Evolutionary conservation across 1,284 basidiomycete species (phyloP).

Genomic region (Austroboletus rostrupii): DNA sequence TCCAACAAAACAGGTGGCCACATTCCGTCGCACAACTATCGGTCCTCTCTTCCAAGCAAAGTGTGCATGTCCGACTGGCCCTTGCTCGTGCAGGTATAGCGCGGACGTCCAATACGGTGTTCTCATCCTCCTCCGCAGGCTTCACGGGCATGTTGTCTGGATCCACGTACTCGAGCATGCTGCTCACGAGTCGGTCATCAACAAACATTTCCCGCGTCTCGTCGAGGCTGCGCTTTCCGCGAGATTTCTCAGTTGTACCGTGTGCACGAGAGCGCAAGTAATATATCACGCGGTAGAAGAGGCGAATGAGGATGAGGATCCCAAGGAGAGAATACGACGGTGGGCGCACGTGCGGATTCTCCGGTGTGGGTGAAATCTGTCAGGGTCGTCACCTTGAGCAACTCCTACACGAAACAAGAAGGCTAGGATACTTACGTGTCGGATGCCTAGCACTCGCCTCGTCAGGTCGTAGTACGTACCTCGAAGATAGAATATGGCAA

Average conservation of each 20-base stretch:
- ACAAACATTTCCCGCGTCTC: constrained; percentile 52
- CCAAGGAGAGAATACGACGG: constrained; percentile 86
- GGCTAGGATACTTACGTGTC: constrained; percentile 54
- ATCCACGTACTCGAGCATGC: constrained; percentile 50
- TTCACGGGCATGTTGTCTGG: constrained; percentile 49
- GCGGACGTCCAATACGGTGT: constrained; percentile 59
- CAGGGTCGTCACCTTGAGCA: constrained; percentile 4
- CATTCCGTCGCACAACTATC: constrained; percentile 87
- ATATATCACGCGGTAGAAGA: constrained; percentile 59
- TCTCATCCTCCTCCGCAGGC: constrained; percentile 63
- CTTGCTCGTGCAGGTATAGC: constrained; percentile 49
- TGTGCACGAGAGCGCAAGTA: constrained; percentile 36
- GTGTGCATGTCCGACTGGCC: constrained; percentile 73
- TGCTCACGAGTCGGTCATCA: constrained; percentile 60
- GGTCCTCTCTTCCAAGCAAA: constrained; percentile 82
- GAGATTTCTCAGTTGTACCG: constrained; percentile 23
- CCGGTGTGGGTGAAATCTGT: constrained; percentile 70
- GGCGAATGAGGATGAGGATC: constrained; percentile 66
- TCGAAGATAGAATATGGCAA: constrained; percentile 77
- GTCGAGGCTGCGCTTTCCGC: constrained; percentile 31
- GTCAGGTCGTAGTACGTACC: constrained; percentile 77
- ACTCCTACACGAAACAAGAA: not conserved
- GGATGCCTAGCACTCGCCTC: constrained; percentile 68
- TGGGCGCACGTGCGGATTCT: constrained; percentile 65
- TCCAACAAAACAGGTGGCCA: constrained; percentile 94